These are phyloP conservation scores for Inonotus hispidus DNA, from an alignment of 1,284 basidiomycete genomes.

Conservation along the genomic window DNA sequence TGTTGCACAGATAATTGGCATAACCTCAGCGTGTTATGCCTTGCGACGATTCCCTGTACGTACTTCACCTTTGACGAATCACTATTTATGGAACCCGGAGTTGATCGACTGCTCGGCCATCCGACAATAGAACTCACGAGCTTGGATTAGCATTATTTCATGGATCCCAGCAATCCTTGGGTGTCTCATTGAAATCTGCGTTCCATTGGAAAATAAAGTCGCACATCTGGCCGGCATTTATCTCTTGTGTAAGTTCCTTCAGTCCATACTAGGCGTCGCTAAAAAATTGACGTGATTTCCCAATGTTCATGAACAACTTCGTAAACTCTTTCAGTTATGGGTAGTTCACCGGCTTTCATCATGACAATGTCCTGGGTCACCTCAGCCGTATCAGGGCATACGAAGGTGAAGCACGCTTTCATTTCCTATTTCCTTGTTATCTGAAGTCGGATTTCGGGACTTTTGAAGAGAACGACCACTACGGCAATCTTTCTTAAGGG, in stretches of 20 bases:
- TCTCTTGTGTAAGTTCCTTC: slow-evolving; percentile 24
- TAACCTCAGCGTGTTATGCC: slow-evolving; percentile 21
- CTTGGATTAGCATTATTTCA: slow-evolving; percentile 22
- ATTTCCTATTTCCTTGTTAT: neutral
- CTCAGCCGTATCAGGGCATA: slow-evolving; percentile 27
- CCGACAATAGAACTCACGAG: slow-evolving; percentile 22
- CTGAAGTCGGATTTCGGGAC: too few relatives aligned
- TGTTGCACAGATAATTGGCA: slow-evolving; percentile 22
- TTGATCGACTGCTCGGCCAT: neutral
- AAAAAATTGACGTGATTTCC: slow-evolving; percentile 18
- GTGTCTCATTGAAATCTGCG: slow-evolving; percentile 22
- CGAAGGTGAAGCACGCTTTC: slow-evolving; percentile 25
- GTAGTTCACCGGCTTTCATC: slow-evolving; percentile 26
- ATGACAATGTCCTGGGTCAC: slow-evolving; percentile 30
- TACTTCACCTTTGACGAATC: slow-evolving; percentile 12
- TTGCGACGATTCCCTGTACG: slow-evolving; percentile 23
- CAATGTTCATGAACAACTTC: neutral
- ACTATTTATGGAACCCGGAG: slow-evolving; percentile 7
- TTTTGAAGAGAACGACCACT: slow-evolving; percentile 22
- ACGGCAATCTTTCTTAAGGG: slow-evolving; percentile 29
- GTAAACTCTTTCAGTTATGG: slow-evolving; percentile 7
- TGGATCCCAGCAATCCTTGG: slow-evolving; percentile 28
- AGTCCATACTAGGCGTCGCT: neutral
- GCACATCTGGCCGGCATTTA: slow-evolving; percentile 17
- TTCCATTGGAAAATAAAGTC: slow-evolving; percentile 7